These are phyloP conservation scores for Perkinsus chesapeaki DNA, from an alignment of 169 alveolate genomes.

Conservation along the genomic window DNA sequence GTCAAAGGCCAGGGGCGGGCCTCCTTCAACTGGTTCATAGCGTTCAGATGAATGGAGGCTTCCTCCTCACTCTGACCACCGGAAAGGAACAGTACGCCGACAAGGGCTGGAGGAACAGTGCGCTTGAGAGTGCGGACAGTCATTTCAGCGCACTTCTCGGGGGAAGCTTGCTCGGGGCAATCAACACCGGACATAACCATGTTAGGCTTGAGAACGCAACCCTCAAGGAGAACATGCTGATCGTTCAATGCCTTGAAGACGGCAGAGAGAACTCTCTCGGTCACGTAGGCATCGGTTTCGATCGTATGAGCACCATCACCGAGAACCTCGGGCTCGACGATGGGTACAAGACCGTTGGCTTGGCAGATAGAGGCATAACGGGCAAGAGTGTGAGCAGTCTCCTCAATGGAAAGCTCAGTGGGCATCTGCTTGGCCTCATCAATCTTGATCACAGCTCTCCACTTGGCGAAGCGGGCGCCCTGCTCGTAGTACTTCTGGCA, in stretches of 20 bases:
- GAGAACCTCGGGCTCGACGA: constrained; percentile 94
- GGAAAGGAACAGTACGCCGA: constrained; percentile 92
- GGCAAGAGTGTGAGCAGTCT: constrained; percentile 92
- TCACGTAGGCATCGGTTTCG: constrained; percentile 82
- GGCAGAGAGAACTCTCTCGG: constrained; percentile 81
- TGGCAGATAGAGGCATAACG: constrained; percentile 91
- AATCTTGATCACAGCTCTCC: constrained; percentile 96
- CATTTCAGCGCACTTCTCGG: constrained; percentile 87
- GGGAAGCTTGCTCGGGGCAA: constrained; percentile 79
- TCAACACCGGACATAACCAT: constrained; percentile 92
- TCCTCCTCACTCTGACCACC: constrained; percentile 94
- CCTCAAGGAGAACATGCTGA: constrained; percentile 84
- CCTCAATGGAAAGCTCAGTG: constrained; percentile 78
- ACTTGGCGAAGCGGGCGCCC: constrained; percentile 99
- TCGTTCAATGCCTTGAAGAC: constrained; percentile 82
- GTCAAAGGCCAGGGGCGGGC: constrained; percentile 84
- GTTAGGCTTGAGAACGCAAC: constrained; percentile 88
- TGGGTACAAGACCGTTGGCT: constrained; percentile 92
- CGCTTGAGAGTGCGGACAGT: constrained; percentile 89
- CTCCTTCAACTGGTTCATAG: constrained; percentile 72
- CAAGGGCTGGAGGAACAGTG: constrained; percentile 94
- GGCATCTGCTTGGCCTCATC: constrained; percentile 84
- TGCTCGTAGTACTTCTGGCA: constrained; percentile 89
- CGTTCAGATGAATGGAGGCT: constrained; percentile 84
- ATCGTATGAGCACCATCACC: constrained; percentile 90